These are phyloP conservation scores for Pseudomonodictys pantanalensis DNA, from an alignment of 495 filamentous ascomycete genomes.

Conservation along the genomic window DNA sequence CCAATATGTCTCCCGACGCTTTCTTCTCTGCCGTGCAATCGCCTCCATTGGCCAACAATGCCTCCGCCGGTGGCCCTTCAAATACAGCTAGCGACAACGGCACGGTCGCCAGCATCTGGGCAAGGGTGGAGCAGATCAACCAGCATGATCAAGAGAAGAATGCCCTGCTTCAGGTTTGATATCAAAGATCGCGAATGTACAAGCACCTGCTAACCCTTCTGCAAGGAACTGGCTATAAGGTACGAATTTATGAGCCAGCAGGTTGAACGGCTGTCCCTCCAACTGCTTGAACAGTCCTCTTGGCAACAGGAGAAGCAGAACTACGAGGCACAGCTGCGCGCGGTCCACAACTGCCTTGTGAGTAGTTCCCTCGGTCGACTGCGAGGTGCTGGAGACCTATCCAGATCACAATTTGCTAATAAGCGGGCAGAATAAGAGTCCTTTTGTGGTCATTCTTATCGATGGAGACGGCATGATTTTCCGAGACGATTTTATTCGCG, in stretches of 20 bases:
- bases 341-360: neutral
- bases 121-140: constrained; percentile 17
- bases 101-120: neutral
- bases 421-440: constrained; percentile 62
- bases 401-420: neutral
- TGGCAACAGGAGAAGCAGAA: constrained; percentile 7
- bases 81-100: neutral
- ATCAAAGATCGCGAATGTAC: neutral
- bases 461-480: constrained; percentile 81
- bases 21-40: too few species aligned
- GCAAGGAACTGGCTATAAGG: constrained; percentile 25
- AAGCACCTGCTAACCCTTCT: neutral
- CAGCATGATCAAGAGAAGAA: constrained; percentile 21
- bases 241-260: constrained; percentile 27
- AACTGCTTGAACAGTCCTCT: constrained; percentile 9
- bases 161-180: constrained; percentile 20
- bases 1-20: too few species aligned
- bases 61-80: neutral
- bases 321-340: neutral
- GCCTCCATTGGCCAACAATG: too few species aligned
- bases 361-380: constrained; percentile 2
- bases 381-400: too few species aligned
- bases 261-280: constrained; percentile 15
- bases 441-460: constrained; percentile 71
- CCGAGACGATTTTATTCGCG: constrained; percentile 59